Evolutionary conservation across 1,284 basidiomycete species (phyloP), one percentile per base, ranked within the genome.

Genomic region (Athelia psychrophila): DNA sequence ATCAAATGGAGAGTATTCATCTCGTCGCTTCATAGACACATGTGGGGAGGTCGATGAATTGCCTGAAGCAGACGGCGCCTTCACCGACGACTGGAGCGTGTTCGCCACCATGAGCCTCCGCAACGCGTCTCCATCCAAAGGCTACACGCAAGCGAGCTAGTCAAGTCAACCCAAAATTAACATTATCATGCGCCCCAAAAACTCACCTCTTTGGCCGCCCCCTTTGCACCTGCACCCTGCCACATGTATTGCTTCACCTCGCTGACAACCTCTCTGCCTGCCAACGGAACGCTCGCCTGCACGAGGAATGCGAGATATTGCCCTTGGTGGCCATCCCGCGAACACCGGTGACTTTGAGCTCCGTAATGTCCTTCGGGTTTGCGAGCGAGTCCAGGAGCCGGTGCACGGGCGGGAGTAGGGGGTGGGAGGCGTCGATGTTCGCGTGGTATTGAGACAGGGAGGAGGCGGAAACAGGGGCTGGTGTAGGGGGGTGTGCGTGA

Each of bases 311-410:
- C 73, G 30, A 96, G 78, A 95, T 84, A 64, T 96, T 93, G 9
- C 93, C 93, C 68, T 94, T 94, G 46, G 93, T 96, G 55, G 95
- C 68, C 89, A 93, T 94, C 16, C 93, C 93, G 46, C 91, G 80
- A 46, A 89, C 75, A 52, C 93, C 93, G 3, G 92, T 93, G 25
- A 90, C 88, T 55, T 79, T 81, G 60, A 91, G 88, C 54, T 73
- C 69, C 52, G 79, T 78, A 53, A 91, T 71, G 50, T 71, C 72
- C 62, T 87, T 69, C 60, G 88, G 83, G 10, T 78, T 60, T 16
- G 16, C 8, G 8, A 42, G 38, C 6, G 27, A 30, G 13, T 5
- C 5, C 9, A 92, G 74, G 6, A 92, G 73, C 48, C 90, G 84
- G 38, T 84, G 71, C 2, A 92, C 89, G 16, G 90, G 91, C 15